These are phyloP conservation scores for Cryoendolithus antarcticus DNA, from an alignment of 2,329 filamentous ascomycete species.

Conservation along the genomic window DNA sequence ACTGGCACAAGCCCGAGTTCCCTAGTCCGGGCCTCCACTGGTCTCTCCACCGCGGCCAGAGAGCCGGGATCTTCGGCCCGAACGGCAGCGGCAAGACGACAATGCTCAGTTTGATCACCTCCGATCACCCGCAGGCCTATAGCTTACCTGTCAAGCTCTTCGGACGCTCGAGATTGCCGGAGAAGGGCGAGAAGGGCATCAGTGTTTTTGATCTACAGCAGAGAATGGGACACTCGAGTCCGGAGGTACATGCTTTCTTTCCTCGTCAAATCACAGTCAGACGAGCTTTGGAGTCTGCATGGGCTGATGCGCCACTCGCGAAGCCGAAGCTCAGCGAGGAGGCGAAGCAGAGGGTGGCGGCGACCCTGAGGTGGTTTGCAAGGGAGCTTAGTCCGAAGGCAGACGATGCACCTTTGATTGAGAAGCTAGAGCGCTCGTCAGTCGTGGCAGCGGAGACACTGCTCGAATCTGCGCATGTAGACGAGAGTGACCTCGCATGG, in stretches of 20 bases:
- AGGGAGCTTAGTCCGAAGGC: constrained; percentile 54
- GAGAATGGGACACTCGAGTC: constrained; percentile 82
- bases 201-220: constrained; percentile 88
- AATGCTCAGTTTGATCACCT: constrained; percentile 79
- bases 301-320: constrained; percentile 74
- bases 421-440: constrained; percentile 3
- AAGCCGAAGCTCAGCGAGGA: constrained; percentile 51
- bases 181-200: constrained; percentile 57
- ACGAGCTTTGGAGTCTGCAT: constrained; percentile 69
- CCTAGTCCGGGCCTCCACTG: constrained; percentile 55
- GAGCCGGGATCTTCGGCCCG: constrained; percentile 86
- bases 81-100: constrained; percentile 96
- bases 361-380: constrained; percentile 64
- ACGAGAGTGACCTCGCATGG: constrained; percentile 41
- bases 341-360: constrained; percentile 50
- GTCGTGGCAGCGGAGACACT: neutral
- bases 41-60: constrained; percentile 69
- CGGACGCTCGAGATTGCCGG: constrained; percentile 65
- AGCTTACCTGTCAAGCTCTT: constrained; percentile 79
- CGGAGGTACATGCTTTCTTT: constrained; percentile 89
- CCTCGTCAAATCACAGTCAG: constrained; percentile 63
- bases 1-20: constrained; percentile 55
- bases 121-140: constrained; percentile 91
- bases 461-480: neutral
- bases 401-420: constrained; percentile 6